Evolutionary conservation across 768 basidiomycete species (phyloP), one percentile per base, ranked within the genome.

Genomic region (Mycena pura): DNA sequence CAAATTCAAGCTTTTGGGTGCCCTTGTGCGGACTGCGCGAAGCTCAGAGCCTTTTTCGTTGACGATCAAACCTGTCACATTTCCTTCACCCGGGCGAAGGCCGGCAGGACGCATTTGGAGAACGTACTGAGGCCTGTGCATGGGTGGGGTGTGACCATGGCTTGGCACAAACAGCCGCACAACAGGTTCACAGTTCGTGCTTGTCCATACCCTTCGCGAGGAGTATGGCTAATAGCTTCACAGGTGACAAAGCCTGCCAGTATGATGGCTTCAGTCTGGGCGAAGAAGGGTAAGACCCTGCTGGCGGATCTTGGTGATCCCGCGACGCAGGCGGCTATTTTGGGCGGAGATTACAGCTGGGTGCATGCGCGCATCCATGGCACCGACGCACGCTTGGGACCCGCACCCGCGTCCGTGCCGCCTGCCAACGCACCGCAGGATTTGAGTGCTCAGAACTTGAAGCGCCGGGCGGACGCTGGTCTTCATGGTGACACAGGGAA

Each of bases 191-290:
- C 22, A 22, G 14, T 7, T 41, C 21, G 4, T 41, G 9, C 40
- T 22, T 41, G 22, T 2, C 9, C 13, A 4, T 25, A 2, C 10
- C 3, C 8, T 7, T 8, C 17, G n/a, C n/a, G 5, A 36, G 21
- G 2, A 2, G 13, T 6, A 2, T 15, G 6, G 6, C 5, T 48
- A 25, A 24, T 21, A 3, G n/a, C 32, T 31, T 3, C 3, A 17
- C 15, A 50, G 48, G 27, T 50, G 14, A 38, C 34, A 14, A 50
- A 50, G n/a, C 48, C 48, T 15, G 34, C 28, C 1, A 24, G 10
- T 14, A 68, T 68, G 66, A 36, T 50, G 34, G 7, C 3, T 15
- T 50, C 6, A 22, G 27, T 14, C 6, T 50, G 48, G 48, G 5
- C 19, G 4, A 34, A 24, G 29, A 14, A 3, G 11, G 48, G 48